Percentiles rank a stretch among this genome's conserved stretches.
These are phyloP conservation scores for Apiospora aurea DNA, from an alignment of 2,329 filamentous ascomycete genomes.

Conservation along the genomic window DNA sequence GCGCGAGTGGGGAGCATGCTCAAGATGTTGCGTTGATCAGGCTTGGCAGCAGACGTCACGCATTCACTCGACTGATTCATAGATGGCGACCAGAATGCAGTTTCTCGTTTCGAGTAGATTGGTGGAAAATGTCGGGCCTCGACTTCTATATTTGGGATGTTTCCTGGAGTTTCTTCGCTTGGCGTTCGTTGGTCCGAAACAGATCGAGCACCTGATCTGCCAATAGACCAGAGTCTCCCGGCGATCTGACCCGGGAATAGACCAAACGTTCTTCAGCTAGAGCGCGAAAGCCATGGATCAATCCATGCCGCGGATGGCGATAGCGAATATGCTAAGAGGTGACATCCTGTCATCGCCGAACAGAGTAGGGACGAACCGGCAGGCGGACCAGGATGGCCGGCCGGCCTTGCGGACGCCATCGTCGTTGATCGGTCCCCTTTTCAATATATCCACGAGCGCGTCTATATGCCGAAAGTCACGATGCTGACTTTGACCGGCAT, in stretches of 20 bases:
- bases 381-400: neutral
- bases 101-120: neutral
- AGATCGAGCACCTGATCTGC: neutral
- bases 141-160: neutral
- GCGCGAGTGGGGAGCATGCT: no score
- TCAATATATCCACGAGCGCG: neutral
- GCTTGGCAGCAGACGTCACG: neutral
- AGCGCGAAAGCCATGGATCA: slow-evolving; percentile 1
- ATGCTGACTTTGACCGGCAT: neutral
- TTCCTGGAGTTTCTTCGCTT: neutral
- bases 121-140: no score
- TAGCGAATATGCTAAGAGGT: neutral
- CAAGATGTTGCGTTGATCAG: neutral
- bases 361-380: neutral
- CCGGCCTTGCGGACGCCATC: neutral
- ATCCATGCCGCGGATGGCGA: neutral
- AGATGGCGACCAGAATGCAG: neutral
- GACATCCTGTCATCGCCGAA: neutral
- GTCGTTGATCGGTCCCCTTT: neutral
- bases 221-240: neutral
- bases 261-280: neutral
- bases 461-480: neutral
- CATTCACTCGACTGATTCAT: neutral
- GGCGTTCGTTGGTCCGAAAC: neutral
- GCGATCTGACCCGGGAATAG: neutral